Conservation (phyloP, 306 rosid genomes). For the Ochetophila trinervis region DNA sequence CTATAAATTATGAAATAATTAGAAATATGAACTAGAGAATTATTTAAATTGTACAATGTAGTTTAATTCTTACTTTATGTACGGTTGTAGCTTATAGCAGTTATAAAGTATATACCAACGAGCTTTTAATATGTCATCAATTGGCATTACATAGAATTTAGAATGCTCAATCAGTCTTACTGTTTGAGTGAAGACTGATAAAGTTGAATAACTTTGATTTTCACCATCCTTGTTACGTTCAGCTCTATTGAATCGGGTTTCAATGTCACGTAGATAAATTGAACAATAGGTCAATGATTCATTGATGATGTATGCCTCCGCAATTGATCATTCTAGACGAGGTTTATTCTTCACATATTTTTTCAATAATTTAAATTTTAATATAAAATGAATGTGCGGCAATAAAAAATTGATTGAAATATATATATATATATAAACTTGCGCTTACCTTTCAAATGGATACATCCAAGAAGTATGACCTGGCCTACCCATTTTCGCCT, state of each 20-base stretch:
- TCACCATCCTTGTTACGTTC: background rate
- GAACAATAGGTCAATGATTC: background rate
- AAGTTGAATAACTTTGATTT: too few species aligned
- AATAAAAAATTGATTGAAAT: background rate
- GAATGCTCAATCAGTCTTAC: background rate
- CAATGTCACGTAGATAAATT: background rate
- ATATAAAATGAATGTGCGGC: background rate
- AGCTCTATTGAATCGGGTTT: background rate
- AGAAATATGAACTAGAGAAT: too few species aligned
- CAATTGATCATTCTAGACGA: background rate
- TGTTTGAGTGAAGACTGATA: background rate
- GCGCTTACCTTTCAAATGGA: background rate
- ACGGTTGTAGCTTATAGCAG: background rate
- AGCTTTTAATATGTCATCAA: background rate
- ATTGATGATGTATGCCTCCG: background rate
- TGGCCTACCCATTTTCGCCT: background rate
- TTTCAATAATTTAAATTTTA: background rate
- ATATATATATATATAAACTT: background rate
- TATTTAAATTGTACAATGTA: too few species aligned
- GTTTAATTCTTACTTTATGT: too few species aligned
- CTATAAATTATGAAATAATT: too few species aligned
- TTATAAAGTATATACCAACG: background rate
- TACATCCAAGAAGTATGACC: background rate
- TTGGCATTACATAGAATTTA: background rate
- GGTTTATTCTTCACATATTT: constrained; percentile 1